Conservation (phyloP, 768 basidiomycete genomes). For the Xanthoconium purpureum region DNA sequence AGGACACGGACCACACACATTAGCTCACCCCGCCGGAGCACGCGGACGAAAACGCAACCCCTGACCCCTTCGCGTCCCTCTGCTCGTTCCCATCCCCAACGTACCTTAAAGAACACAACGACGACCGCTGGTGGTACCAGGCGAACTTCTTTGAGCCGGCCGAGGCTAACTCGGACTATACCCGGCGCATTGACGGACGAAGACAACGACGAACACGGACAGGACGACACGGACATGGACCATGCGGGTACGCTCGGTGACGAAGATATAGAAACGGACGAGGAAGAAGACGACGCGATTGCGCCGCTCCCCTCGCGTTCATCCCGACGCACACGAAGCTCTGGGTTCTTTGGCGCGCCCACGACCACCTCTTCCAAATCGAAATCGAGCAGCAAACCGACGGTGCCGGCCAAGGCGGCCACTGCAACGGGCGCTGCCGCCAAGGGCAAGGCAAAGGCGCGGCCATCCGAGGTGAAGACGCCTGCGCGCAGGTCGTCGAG, state of each 20-base stretch:
- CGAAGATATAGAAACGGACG: constrained; percentile 20
- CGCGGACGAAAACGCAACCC: constrained; percentile 8
- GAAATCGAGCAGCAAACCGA: constrained; percentile 6
- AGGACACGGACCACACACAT: constrained; percentile 5
- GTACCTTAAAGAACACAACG: constrained; percentile 1
- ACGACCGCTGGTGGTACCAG: neutral
- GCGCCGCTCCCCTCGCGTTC: constrained; percentile 31
- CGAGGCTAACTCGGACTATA: constrained; percentile 31
- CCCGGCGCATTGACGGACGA: constrained; percentile 46
- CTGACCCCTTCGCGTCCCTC: constrained; percentile 16
- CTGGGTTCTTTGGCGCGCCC: constrained; percentile 10
- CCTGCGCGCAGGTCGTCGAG: constrained; percentile 38
- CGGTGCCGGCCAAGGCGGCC: neutral
- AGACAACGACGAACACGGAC: constrained; percentile 26
- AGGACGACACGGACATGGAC: constrained; percentile 24
- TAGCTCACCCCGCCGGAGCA: constrained; percentile 12
- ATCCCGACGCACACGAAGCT: constrained; percentile 21
- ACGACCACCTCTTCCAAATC: constrained; percentile 5
- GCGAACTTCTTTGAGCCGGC: constrained; percentile 7
- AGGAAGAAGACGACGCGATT: constrained; percentile 34
- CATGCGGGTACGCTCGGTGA: constrained; percentile 23
- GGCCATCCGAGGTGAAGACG: constrained; percentile 22
- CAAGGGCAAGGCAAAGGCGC: constrained; percentile 20
- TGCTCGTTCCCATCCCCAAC: constrained; percentile 9
- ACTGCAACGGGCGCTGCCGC: neutral